Evolutionary conservation across 495 filamentous ascomycete genomes (phyloP).

Genomic region (Parathielavia appendiculata): DNA sequence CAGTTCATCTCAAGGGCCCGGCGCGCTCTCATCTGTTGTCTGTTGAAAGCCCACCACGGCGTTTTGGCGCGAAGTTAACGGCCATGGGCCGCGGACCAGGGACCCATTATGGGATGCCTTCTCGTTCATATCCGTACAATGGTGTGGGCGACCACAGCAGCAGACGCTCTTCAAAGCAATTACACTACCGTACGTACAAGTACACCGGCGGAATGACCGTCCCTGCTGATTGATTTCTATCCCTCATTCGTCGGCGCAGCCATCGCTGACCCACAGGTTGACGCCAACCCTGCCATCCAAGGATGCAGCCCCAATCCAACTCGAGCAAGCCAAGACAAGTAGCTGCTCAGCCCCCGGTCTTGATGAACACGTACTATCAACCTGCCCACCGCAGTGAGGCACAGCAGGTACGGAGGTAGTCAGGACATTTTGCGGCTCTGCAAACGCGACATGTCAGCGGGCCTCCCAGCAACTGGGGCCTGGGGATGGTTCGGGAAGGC

Average conservation of each 20-base stretch:
- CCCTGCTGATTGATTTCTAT: constrained; percentile 1
- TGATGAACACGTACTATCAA: not conserved
- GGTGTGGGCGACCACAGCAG: no score
- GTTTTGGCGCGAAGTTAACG: not conserved
- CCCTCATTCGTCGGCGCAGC: constrained; percentile 3
- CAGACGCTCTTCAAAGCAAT: no score
- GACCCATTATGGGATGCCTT: no score
- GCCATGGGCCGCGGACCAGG: not conserved
- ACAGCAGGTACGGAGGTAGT: not conserved
- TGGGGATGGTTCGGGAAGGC: no score
- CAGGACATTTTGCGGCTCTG: not conserved
- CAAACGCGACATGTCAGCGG: not conserved
- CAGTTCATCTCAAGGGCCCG: no score
- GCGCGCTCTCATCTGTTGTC: no score
- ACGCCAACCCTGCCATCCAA: not conserved
- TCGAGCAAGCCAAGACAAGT: not conserved
- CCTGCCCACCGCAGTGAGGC: not conserved
- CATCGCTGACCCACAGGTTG: not conserved
- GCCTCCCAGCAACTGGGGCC: no score
- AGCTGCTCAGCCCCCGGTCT: constrained; percentile 5
- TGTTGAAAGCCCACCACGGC: no score
- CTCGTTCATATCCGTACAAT: no score
- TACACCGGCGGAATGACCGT: not conserved
- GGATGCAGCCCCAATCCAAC: not conserved
- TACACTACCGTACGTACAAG: no score